A percentile compares a stretch with the other conserved stretches of the same genome.
These are phyloP conservation scores for Sphaerosporella brunnea DNA, from an alignment of 495 filamentous ascomycete species.

Conservation along the genomic window DNA sequence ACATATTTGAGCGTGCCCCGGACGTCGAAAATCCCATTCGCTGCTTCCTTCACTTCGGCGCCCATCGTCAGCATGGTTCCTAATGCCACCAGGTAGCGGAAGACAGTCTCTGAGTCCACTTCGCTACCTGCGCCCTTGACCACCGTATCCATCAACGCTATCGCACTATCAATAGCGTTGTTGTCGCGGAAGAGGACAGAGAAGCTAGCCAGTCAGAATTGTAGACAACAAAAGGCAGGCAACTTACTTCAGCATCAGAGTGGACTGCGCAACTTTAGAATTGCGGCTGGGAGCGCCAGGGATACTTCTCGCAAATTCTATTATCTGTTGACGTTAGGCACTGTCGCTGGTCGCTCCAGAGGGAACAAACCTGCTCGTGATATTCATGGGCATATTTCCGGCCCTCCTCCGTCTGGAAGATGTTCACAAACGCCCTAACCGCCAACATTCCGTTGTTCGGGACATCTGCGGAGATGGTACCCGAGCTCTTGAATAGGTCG, in stretches of 20 bases:
- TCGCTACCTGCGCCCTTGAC: conserved; percentile 42
- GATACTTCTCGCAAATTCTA: conserved; percentile 18
- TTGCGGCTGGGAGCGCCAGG: conserved; percentile 53
- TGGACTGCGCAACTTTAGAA: conserved; percentile 60
- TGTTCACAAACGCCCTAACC: conserved; percentile 63
- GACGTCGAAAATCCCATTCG: conserved; percentile 33
- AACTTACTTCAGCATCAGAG: conserved; percentile 72
- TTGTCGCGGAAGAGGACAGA: conserved; percentile 25
- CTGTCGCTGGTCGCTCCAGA: neutral
- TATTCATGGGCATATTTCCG: conserved; percentile 29
- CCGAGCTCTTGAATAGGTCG: conserved; percentile 40
- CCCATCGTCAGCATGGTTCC: conserved; percentile 53
- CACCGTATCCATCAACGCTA: conserved; percentile 46
- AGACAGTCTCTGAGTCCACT: conserved; percentile 65
- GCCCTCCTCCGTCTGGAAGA: conserved; percentile 62
- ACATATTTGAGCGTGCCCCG: conserved; percentile 30
- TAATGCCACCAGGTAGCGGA: conserved; percentile 60
- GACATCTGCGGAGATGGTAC: conserved; percentile 29
- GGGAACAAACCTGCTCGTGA: conserved; percentile 15
- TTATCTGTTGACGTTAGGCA: conserved; percentile 11
- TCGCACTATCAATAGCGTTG: conserved; percentile 37
- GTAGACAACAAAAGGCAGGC: neutral
- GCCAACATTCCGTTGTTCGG: conserved; percentile 76
- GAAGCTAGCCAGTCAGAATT: conserved; percentile 12
- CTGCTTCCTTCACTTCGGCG: conserved; percentile 32